Conservation (phyloP, 2,329 filamentous ascomycete genomes). For the Pestalotiopsis sp. region DNA sequence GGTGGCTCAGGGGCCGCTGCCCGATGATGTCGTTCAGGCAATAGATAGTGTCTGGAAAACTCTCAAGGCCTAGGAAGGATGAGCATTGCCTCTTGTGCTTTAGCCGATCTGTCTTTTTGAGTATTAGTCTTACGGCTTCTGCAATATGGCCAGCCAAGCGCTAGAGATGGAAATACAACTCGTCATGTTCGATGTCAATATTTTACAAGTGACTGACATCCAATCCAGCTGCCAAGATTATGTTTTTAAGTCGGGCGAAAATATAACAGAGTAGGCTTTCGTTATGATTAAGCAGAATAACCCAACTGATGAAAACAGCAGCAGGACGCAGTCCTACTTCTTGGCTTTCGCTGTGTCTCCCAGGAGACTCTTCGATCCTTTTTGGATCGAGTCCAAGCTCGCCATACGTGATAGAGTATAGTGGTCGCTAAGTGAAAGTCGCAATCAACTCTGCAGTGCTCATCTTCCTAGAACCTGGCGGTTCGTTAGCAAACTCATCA, state of each 20-base stretch:
- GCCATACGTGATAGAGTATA: too few species aligned
- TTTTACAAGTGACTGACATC: background rate
- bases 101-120: background rate
- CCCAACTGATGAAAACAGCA: background rate
- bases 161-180: background rate
- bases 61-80: background rate
- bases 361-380: too few species aligned
- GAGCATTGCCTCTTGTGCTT: background rate
- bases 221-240: background rate
- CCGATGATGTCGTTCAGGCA: background rate
- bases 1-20: slow-evolving; percentile 2
- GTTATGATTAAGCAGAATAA: background rate
- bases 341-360: background rate
- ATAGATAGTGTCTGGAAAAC: slow-evolving; percentile 2
- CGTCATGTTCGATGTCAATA: background rate
- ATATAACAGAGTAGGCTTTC: background rate
- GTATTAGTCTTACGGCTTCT: background rate
- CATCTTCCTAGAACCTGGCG: too few species aligned
- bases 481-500: too few species aligned
- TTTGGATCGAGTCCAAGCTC: too few species aligned
- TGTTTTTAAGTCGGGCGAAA: background rate
- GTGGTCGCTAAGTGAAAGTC: too few species aligned
- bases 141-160: background rate
- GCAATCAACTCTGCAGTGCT: too few species aligned
- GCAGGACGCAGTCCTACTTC: background rate